phyloP scores from a whole-genome alignment of 2,329 filamentous ascomycete genomes.

The Fusarium sp. region DNA sequence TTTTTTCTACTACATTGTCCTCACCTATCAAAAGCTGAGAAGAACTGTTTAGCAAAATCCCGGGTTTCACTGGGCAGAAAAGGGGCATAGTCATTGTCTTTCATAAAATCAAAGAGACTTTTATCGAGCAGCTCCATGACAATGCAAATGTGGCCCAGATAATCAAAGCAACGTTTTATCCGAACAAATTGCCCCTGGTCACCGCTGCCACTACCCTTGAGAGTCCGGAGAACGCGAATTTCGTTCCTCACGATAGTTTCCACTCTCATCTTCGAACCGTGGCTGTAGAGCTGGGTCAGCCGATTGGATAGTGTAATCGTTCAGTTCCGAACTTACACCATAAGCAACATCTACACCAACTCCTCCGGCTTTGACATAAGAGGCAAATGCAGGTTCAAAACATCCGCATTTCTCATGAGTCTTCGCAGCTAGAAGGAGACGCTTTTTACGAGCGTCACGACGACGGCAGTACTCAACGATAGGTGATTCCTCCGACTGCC shows the following conservation, averaged over 20 bases:
- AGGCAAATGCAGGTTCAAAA: too few species aligned
- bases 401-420: too few species aligned
- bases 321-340: slow-evolving; percentile 66
- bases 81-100: slow-evolving; percentile 92
- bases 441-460: too few species aligned
- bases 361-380: slow-evolving; percentile 61
- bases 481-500: too few species aligned
- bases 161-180: slow-evolving; percentile 95
- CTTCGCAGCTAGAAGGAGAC: too few species aligned
- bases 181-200: slow-evolving; percentile 98
- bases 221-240: slow-evolving; percentile 87
- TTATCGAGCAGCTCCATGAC: slow-evolving; percentile 84
- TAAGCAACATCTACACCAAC: slow-evolving; percentile 67
- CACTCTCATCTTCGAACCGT: slow-evolving; percentile 85
- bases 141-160: slow-evolving; percentile 93
- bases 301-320: slow-evolving; percentile 46
- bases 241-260: slow-evolving; percentile 97
- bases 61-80: slow-evolving; percentile 99
- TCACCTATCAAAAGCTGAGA: slow-evolving; percentile 59
- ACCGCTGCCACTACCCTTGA: slow-evolving; percentile 88
- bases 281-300: slow-evolving; percentile 38
- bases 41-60: slow-evolving; percentile 93
- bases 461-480: too few species aligned
- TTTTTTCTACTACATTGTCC: too few species aligned
- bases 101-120: slow-evolving; percentile 97